phyloP scores from a whole-genome alignment of 257 asterid species.

The Nicotiana paniculata region DNA sequence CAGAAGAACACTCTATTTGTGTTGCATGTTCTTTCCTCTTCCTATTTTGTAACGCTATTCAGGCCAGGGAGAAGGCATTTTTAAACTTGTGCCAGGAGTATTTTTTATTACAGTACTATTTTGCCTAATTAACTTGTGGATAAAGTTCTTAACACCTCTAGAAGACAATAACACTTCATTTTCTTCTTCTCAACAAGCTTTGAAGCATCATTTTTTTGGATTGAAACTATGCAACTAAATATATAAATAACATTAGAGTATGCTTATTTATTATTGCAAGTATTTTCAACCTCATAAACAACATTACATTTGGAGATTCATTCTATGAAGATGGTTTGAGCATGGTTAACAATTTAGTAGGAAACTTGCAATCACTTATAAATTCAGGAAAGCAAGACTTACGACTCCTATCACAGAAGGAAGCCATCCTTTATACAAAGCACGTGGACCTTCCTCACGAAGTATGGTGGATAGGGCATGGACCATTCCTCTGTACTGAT shows the following conservation, averaged over 20 bases:
- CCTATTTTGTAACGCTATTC: background rate
- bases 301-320: background rate
- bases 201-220: background rate
- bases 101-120: background rate
- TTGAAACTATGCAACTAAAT: background rate
- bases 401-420: conserved; percentile 99
- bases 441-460: conserved; percentile 97
- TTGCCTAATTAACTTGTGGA: background rate
- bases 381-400: conserved; percentile 31
- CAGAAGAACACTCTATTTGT: background rate
- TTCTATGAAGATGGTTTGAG: background rate
- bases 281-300: background rate
- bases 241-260: background rate
- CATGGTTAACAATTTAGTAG: background rate
- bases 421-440: conserved; percentile 97
- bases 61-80: background rate
- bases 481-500: conserved; percentile 86
- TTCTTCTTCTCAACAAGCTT: background rate
- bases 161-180: background rate
- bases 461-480: conserved; percentile 95
- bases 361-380: background rate
- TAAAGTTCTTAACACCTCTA: background rate
- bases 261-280: background rate
- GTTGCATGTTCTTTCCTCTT: background rate
- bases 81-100: background rate